Conservation (phyloP, 257 asterid species). For the Solanum bulbocastanum region DNA sequence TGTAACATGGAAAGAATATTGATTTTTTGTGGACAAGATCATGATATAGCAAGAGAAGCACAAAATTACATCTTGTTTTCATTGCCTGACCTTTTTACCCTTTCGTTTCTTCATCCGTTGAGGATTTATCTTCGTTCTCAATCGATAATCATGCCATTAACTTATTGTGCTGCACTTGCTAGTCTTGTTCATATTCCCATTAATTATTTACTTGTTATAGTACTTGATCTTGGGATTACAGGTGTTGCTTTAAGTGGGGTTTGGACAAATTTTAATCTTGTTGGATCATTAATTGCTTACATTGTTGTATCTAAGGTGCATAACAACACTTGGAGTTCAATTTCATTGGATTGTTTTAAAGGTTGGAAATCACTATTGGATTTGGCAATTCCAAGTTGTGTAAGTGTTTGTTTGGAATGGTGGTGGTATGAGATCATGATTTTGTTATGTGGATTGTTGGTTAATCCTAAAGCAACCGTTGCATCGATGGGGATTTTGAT, state of each 20-base stretch:
- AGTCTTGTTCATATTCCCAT: slow-evolving; percentile 35
- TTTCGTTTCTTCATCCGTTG: slow-evolving; percentile 39
- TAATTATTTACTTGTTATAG: slow-evolving; percentile 30
- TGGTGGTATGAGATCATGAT: slow-evolving; percentile 72
- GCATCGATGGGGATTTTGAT: slow-evolving; percentile 62
- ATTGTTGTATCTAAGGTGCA: slow-evolving; percentile 20
- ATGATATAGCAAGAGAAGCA: slow-evolving; percentile 26
- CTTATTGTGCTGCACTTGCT: slow-evolving; percentile 30
- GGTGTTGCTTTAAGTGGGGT: slow-evolving; percentile 49
- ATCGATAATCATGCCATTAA: slow-evolving; percentile 43
- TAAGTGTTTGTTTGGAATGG: slow-evolving; percentile 55
- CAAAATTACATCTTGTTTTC: slow-evolving; percentile 31
- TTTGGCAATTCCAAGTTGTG: slow-evolving; percentile 47
- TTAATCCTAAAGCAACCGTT: slow-evolving; percentile 40
- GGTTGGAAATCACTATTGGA: slow-evolving; percentile 26
- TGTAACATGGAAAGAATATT: slow-evolving; percentile 32
- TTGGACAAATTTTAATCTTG: slow-evolving; percentile 45
- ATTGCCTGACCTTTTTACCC: slow-evolving; percentile 34
- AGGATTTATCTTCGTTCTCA: slow-evolving; percentile 41
- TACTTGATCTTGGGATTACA: slow-evolving; percentile 30
- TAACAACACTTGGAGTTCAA: slow-evolving; percentile 27
- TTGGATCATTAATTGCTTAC: slow-evolving; percentile 25
- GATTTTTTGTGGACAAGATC: slow-evolving; percentile 32
- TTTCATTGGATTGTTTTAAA: slow-evolving; percentile 22
- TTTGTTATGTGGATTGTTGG: slow-evolving; percentile 33